A percentile compares a stretch with the other conserved stretches of the same genome.
Conservation (phyloP, 2,329 filamentous ascomycete species). For the Celoporthe dispersa region DNA sequence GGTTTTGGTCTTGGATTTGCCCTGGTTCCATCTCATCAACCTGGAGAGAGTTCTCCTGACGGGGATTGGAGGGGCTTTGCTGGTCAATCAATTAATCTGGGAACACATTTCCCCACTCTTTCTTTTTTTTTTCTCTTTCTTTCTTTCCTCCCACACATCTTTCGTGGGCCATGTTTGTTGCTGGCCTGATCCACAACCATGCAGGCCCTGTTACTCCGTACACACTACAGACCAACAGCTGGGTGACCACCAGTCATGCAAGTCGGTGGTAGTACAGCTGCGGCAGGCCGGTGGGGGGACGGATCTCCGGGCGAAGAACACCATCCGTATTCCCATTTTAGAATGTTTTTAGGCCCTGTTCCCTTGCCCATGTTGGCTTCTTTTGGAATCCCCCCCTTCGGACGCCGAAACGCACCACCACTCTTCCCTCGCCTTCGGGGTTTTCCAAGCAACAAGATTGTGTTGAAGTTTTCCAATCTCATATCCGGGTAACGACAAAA, state of each 20-base stretch:
- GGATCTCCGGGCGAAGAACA: constrained; percentile 20
- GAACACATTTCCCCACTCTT: constrained; percentile 3
- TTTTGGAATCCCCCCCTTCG: constrained; percentile 10
- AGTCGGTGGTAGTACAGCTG: constrained; percentile 14
- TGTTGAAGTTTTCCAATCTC: background rate
- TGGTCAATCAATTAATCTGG: constrained; percentile 20
- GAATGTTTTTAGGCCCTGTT: constrained; percentile 11
- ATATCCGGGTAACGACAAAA: background rate
- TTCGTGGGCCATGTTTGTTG: background rate
- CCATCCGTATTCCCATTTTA: constrained; percentile 11
- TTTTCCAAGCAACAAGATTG: background rate
- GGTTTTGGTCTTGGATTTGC: background rate
- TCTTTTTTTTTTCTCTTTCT: background rate
- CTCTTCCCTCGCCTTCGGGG: constrained; percentile 3
- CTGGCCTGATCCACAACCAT: background rate
- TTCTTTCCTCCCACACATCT: background rate
- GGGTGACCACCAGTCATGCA: background rate
- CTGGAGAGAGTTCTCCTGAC: constrained; percentile 5
- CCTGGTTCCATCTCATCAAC: background rate
- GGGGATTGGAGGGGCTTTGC: constrained; percentile 12
- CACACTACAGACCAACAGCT: background rate
- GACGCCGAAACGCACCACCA: constrained; percentile 23
- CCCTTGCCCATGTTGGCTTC: background rate
- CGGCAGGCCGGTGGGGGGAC: constrained; percentile 21
- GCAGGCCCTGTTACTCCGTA: background rate